Conservation (phyloP, 768 basidiomycete species). For the Rhodotorula babjevae region DNA sequence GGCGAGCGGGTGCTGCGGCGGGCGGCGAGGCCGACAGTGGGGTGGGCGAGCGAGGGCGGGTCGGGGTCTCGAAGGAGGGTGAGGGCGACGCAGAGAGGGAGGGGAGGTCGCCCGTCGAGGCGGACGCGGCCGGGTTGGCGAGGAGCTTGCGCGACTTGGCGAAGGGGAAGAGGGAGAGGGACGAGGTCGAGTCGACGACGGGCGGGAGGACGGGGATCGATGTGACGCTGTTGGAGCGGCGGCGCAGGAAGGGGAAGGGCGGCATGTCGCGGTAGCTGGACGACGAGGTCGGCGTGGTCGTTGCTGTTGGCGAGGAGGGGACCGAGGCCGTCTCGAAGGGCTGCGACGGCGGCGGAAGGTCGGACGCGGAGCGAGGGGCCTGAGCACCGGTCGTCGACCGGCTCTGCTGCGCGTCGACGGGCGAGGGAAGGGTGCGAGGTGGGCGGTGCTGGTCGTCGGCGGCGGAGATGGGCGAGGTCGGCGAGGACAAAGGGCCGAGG, state of each 20-base stretch:
- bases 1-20: neutral
- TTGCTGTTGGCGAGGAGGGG: neutral
- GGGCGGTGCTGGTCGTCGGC: neutral
- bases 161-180: neutral
- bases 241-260: neutral
- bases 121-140: neutral
- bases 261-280: neutral
- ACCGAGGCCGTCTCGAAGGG: neutral
- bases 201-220: neutral
- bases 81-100: neutral
- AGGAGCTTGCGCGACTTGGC: neutral
- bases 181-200: neutral
- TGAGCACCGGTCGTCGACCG: neutral
- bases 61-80: too few relatives aligned
- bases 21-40: neutral
- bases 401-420: neutral
- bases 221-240: neutral
- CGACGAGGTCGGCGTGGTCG: neutral
- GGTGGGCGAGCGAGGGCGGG: neutral
- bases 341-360: neutral
- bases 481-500: neutral
- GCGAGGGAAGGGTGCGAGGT: neutral
- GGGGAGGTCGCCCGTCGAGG: constrained; percentile 8
- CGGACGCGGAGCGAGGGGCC: neutral
- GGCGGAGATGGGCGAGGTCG: neutral